phyloP scores from a whole-genome alignment of 2,329 filamentous ascomycete genomes.

The Cryphonectria naterciae region DNA sequence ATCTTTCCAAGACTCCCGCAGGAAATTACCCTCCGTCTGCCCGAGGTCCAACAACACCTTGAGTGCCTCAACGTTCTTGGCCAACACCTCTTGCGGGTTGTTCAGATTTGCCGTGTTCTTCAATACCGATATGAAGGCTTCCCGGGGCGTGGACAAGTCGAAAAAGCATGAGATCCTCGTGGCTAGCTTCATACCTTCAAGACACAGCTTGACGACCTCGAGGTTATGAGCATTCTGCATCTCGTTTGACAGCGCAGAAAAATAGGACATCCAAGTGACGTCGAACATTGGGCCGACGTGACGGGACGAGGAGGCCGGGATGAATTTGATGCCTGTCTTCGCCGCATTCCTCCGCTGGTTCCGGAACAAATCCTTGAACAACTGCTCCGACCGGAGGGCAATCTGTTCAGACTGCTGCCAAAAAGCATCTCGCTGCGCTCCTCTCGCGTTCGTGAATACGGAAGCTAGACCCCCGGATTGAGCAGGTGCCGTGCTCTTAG shows the following conservation, averaged over 20 bases:
- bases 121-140: slow-evolving; percentile 91
- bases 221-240: slow-evolving; percentile 93
- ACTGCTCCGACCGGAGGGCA: slow-evolving; percentile 70
- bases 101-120: slow-evolving; percentile 95
- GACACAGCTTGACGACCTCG: slow-evolving; percentile 87
- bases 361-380: slow-evolving; percentile 91
- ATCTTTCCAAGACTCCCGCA: slow-evolving; percentile 93
- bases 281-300: slow-evolving; percentile 99
- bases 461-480: slow-evolving; percentile 74
- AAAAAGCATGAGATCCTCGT: slow-evolving; percentile 94
- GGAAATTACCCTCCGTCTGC: slow-evolving; percentile 86
- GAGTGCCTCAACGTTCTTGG: slow-evolving; percentile 94
- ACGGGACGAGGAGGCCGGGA: slow-evolving; percentile 89
- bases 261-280: slow-evolving; percentile 98
- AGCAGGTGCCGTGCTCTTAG: slow-evolving; percentile 67
- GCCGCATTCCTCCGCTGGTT: slow-evolving; percentile 82
- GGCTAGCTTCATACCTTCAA: slow-evolving; percentile 93
- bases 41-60: slow-evolving; percentile 91
- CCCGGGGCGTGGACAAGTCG: slow-evolving; percentile 87
- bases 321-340: slow-evolving; percentile 73
- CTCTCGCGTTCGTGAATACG: slow-evolving; percentile 87
- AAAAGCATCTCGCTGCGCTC: slow-evolving; percentile 90
- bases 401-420: slow-evolving; percentile 96
- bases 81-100: slow-evolving; percentile 91
- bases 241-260: slow-evolving; percentile 90